Evolutionary conservation across 2,329 filamentous ascomycete species (phyloP).

Genomic region (Verticillium longisporum): DNA sequence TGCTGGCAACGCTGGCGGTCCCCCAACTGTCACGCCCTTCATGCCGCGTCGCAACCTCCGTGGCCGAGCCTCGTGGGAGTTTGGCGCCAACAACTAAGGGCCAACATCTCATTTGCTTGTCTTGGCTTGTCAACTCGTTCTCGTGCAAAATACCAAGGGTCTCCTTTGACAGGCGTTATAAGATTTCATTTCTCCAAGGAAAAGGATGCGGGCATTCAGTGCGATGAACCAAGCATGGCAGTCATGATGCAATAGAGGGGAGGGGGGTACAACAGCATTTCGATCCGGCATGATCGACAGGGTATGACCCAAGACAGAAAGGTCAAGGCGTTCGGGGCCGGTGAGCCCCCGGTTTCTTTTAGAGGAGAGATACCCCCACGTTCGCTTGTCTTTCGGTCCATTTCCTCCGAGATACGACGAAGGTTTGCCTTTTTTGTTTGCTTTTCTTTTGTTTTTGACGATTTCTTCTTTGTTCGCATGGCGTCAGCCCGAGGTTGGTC

Average conservation of each 20-base stretch:
- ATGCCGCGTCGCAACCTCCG: slow-evolving; percentile 7
- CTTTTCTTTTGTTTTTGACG: slow-evolving; percentile 3
- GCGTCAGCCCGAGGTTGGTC: neutral
- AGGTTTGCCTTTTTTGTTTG: slow-evolving; percentile 1
- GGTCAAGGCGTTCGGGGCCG: neutral
- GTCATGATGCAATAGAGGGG: neutral
- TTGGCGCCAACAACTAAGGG: slow-evolving; percentile 5
- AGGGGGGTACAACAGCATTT: neutral
- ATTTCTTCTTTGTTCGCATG: slow-evolving; percentile 3
- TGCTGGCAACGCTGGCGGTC: slow-evolving; percentile 2
- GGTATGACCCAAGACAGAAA: neutral
- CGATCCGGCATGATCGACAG: neutral
- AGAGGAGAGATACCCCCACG: neutral
- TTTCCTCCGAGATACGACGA: neutral
- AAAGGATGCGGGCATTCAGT: neutral
- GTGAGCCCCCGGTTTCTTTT: neutral
- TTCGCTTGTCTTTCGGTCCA: neutral
- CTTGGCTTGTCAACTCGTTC: neutral
- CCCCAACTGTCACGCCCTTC: slow-evolving; percentile 5
- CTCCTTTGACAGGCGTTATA: neutral
- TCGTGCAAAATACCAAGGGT: neutral
- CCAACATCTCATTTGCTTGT: neutral
- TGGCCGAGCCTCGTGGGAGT: slow-evolving; percentile 9
- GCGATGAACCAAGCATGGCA: neutral
- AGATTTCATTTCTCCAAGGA: neutral